Base-by-base conservation (phyloP, 2,329 filamentous ascomycete genomes). In the Kalaharituber pfeilii region DNA sequence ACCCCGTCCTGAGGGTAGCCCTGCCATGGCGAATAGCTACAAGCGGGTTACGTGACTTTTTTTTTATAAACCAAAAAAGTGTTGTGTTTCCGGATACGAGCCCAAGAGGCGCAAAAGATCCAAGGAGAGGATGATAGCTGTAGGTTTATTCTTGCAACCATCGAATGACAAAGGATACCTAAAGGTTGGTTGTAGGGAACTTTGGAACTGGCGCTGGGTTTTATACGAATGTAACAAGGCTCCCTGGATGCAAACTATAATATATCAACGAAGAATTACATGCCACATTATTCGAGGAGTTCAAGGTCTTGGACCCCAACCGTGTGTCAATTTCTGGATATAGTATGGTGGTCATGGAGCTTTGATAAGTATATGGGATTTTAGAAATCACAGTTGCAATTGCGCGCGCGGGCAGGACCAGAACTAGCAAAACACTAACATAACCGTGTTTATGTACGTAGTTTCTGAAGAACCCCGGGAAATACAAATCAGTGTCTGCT, bases 201-300 rank as follows among this genome's bases (percentile, higher is more conserved):
- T 96, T 98, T 67, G 91, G 91, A 64, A 79, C 79, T 59, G 89
- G 84, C 4, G 91, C 91, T 1, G 86, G 86, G 53, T 98, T 98
- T 75, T 98, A 98, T 74, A 72, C 98, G 62, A 82, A 98, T 68
- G 87, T 89, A 8, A 85, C 80, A 75, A 73, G 60, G 75, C 77
- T 27, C 86, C 87, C 8, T 98, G 81, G 74, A 72, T 72, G 56
- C 72, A 73, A 79, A 86, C 67, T 98, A 98, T 75, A 82, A 81
- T 63, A 98, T 98, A 91, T 87, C 95, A 74, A 80, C 77, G 69
- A 81, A 83, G 91, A 98, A 70, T 79, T 98, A n/a, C 89, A 88
- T 0, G 71, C 74, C 15, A 73, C 80, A 1, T 75, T 96, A 24
- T 93, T 88, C 69, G 69, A 69, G 27, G 75, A 77, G 25, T 94